Base-by-base conservation (phyloP, 169 alveolate species). In the Perkinsus marinus region DNA sequence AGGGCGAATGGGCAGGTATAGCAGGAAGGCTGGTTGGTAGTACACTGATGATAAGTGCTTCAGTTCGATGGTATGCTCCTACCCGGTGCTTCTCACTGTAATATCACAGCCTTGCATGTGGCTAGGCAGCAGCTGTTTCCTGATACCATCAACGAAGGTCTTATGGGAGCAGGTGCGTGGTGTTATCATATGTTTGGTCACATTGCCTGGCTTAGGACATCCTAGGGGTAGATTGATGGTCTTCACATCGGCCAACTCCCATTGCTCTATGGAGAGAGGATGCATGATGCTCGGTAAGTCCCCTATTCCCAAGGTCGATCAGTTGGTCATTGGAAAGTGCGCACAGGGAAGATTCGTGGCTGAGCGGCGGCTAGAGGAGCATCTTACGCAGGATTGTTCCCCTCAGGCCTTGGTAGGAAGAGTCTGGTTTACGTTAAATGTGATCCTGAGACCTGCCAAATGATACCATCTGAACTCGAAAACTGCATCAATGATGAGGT, bases 71-170 rank as follows among this genome's bases (percentile, higher is more conserved):
- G 94, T 6, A 91, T 91, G 89, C 79, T 90, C 34, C 47, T 39
- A 0, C 94, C 94, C 7, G 94, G 94, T 30, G 94, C 93, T 36
- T 30, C 93, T 0, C 39, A 43, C 6, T 39, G 91, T n/a, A 92
- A 92, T 43, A 30, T 92, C 13, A 91, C 39, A 17, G 94, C 94
- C 0, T 43, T 92, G 39, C 43, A 91, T 39, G 89, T 68, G 5
- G 93, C 94, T 39, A 90, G 94, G 79, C 93, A 92, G 38, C 17
- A 91, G 19, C 38, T 36, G 17, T 39, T 90, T 26, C 93, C 93
- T 3, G 91, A 90, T 37, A 79, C 68, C 39, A 91, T 39, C 39
- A n/a, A 17, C 34, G 37, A 91, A 79, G 94, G 46, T 10, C 46
- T 41, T 10, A 41, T 41, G 3, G 94, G 90, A 39, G 10, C 89